Evolutionary conservation across 306 rosid species (phyloP), one percentile per base, ranked within the genome.

Genomic region (Comarum palustre): DNA sequence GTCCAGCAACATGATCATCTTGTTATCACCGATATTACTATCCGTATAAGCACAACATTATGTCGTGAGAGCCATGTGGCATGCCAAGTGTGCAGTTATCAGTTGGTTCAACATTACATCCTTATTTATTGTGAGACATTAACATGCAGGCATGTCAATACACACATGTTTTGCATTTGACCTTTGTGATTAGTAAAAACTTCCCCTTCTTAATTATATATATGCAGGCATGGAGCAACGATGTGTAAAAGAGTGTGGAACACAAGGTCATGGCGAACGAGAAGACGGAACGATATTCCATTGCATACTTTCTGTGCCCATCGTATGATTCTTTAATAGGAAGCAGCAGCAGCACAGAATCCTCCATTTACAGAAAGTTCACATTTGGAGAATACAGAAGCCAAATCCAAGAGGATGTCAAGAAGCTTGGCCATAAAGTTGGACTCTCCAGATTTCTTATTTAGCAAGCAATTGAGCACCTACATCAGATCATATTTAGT

Each of bases 251-350:
- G 80, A 93, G 96, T 46, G 96, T 89, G 82, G 89, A 90, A 87
- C 98, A 93, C 89, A 90, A 82, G 72, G 96, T 90, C 4, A 82
- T 88, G 85, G 79, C 91, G 4, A 88, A 84, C 34, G 72, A 71
- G 50, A 83, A 69, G 76, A 75, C 25, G 78, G 96, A 88, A 34
- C 86, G 98, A 81, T 88, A 88, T 82, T 90, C 98, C 14, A 76
- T 82, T 25, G 96, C 98, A 43, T 90, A 87, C 74, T 93, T 93
- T 79, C 85, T 93, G 19, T 93, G 98, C 86, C 98, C 96, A 62
- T 87, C 96, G 58, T 81, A 93, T 79, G 82, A 84, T 48, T 84
- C 96, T 34, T 77, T 75, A 57, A 88, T 93, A 59, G 91, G 85
- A 14, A 77, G 91, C 91, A 79, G 91, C 91, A 79, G 71, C 38